These are phyloP conservation scores for Adiantum capillusveneris DNA, from an alignment of 75 land plant species.

Conservation along the genomic window DNA sequence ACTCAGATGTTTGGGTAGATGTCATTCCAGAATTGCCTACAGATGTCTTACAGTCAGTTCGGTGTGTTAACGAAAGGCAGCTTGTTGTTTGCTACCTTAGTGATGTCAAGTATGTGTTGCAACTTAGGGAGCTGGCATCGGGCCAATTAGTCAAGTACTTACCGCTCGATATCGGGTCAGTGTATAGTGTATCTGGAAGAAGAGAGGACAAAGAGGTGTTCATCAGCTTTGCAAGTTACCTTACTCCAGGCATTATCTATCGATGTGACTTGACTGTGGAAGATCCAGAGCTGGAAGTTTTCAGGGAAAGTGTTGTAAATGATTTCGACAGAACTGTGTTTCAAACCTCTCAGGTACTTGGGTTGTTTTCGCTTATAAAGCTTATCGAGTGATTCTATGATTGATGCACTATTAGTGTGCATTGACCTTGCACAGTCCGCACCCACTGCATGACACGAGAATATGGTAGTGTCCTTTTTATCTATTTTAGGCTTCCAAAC, in stretches of 20 bases:
- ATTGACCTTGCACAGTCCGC: no score
- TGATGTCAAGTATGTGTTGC: slow-evolving; percentile 82
- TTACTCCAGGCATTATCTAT: slow-evolving; percentile 81
- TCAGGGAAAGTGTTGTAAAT: slow-evolving; percentile 58
- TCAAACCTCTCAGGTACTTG: slow-evolving; percentile 71
- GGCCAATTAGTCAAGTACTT: slow-evolving; percentile 53
- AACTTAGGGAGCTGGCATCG: slow-evolving; percentile 62
- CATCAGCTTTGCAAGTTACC: slow-evolving; percentile 74
- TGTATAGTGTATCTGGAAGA: slow-evolving; percentile 58
- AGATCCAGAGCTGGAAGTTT: slow-evolving; percentile 53
- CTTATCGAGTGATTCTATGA: no score
- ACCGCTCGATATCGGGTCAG: slow-evolving; percentile 88
- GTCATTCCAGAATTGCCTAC: slow-evolving; percentile 60
- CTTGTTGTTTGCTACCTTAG: slow-evolving; percentile 67
- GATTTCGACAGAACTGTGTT: slow-evolving; percentile 74
- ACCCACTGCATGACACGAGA: no score
- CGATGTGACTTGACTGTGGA: slow-evolving; percentile 50
- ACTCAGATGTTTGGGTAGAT: slow-evolving; percentile 69
- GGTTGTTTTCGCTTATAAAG: no score
- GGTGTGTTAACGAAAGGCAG: slow-evolving; percentile 52
- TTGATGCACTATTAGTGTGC: no score
- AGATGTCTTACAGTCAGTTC: slow-evolving; percentile 69
- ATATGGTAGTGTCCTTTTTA: no score
- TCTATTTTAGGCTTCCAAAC: no score
- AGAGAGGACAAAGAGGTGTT: slow-evolving; percentile 64